Evolutionary conservation across 2,329 filamentous ascomycete species (phyloP), one percentile per base, ranked within the genome.

Genomic region (Claviceps africana): DNA sequence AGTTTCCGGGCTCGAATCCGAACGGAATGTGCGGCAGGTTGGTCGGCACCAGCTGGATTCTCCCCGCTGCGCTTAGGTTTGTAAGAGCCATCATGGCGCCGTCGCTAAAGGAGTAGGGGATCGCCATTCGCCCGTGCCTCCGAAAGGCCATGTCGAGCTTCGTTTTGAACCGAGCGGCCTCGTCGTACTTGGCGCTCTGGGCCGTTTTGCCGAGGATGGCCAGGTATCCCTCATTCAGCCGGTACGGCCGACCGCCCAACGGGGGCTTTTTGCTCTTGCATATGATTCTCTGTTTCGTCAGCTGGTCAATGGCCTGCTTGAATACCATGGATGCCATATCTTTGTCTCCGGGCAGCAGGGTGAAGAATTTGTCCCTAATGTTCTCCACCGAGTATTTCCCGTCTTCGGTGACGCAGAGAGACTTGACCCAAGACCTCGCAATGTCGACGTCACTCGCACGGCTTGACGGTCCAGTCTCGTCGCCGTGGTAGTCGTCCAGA

Each of bases 1-100:
- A 89, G 56, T 85, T 81, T 17, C 79, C 79, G 8, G 83, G 82
- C 51, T 79, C 77, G 60, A 88, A 85, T 1, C 86, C 85, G 62
- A 85, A 83, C 2, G 82, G 81, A 31, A 86, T 79, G 48, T 75
- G 60, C 1, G 79, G 79, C 5, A 85, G 74, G 42, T 82, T 71
- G 1, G 73, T 61, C 0, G 78, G 70, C 3, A 73, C 67, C 7
- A 86, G 61, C 17, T 63, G 69, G 43, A 88, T 70, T 42, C 77
- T 73, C 3, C 78, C 76, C 48, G 75, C 64, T 0, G 80, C 78
- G 55, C 82, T 76, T 51, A 90, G 64, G 58, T 86, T 86, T 42
- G 81, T 73, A 52, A 85, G 67, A 1, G 81, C 83, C 72, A 88
- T 77, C 53, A 85, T 75, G 31, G 79, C 73, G 28, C 83, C 83